Percentiles rank a stretch among this genome's conserved stretches.
Conservation (phyloP, 805 yeast genomes). For the Candida namnaoensis region DNA sequence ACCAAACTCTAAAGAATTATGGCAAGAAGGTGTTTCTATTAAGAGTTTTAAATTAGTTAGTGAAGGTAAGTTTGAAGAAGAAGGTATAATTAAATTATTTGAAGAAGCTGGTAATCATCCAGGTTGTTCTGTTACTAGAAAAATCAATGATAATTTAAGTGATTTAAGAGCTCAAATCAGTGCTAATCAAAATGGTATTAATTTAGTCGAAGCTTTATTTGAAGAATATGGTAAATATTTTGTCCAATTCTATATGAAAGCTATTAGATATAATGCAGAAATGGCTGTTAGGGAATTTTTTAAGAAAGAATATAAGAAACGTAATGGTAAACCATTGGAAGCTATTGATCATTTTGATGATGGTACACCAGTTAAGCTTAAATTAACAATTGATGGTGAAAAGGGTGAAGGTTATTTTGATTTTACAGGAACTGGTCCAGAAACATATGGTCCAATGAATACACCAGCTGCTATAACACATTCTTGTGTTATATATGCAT, state of each 20-base stretch:
- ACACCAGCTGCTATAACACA: constrained; percentile 88
- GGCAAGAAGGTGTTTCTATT: constrained; percentile 90
- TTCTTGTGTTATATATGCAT: constrained; percentile 81
- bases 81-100: constrained; percentile 50
- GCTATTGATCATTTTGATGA: constrained; percentile 74
- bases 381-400: constrained; percentile 39
- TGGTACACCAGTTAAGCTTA: constrained; percentile 59
- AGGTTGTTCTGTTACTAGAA: constrained; percentile 86
- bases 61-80: constrained; percentile 70
- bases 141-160: constrained; percentile 74
- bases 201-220: constrained; percentile 49
- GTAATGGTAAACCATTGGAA: constrained; percentile 27
- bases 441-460: constrained; percentile 81
- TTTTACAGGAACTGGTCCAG: constrained; percentile 80
- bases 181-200: constrained; percentile 82
- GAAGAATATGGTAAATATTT: constrained; percentile 51
- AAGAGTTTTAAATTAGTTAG: constrained; percentile 66
- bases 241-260: constrained; percentile 68
- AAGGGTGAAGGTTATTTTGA: constrained; percentile 73
- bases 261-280: constrained; percentile 76
- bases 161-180: constrained; percentile 83
- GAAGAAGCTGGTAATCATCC: constrained; percentile 73
- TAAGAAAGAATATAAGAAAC: constrained; percentile 33
- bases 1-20: constrained; percentile 74
- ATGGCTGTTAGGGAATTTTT: constrained; percentile 53